A percentile compares a stretch with the other conserved stretches of the same genome.
Evolutionary conservation across 1,284 basidiomycete genomes (phyloP).

Genomic region (Volvariella volvacea): DNA sequence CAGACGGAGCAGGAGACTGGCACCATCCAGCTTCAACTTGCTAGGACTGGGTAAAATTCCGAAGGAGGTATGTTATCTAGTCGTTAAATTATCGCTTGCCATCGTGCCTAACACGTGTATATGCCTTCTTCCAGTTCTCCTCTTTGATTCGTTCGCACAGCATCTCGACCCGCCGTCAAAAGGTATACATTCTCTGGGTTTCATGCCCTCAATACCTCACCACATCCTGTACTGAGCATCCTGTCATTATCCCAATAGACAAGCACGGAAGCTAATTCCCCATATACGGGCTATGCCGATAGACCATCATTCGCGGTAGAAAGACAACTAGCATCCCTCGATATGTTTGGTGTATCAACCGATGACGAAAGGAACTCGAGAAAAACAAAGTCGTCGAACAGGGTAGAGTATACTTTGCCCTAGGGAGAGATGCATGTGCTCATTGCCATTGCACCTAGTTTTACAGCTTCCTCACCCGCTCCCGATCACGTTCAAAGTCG

Average conservation of each 20-base stretch:
- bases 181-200: not conserved
- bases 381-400: constrained; percentile 33
- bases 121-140: constrained; percentile 23
- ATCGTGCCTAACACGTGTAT: constrained; percentile 40
- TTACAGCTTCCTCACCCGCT: constrained; percentile 43
- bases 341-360: constrained; percentile 15
- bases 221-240: no score
- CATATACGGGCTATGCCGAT: constrained; percentile 24
- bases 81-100: constrained; percentile 8
- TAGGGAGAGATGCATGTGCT: constrained; percentile 8
- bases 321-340: constrained; percentile 7
- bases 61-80: constrained; percentile 24
- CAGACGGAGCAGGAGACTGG: not conserved
- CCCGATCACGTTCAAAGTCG: constrained; percentile 45
- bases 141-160: constrained; percentile 32
- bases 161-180: constrained; percentile 14
- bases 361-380: constrained; percentile 30
- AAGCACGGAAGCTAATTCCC: no score
- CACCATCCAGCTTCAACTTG: constrained; percentile 19
- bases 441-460: constrained; percentile 25
- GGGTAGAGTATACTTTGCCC: constrained; percentile 22
- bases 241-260: no score
- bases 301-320: constrained; percentile 10
- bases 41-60: constrained; percentile 18
- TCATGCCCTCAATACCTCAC: no score